Evolutionary conservation across 176 grass and related monocot genomes (phyloP).

Genomic region (Hordeum vulgare): MorexV3_pseudomolecules_assembly NC_058520.1:35565646-35566145

Average conservation of each 20-base stretch:
- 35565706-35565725: no score
- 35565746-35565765: neutral
- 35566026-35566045: neutral
- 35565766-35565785: neutral
- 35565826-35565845: conserved; percentile 9
- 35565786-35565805: neutral
- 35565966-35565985: neutral
- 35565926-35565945: conserved; percentile 44
- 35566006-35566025: neutral
- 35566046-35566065: neutral
- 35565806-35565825: neutral
- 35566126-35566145: neutral
- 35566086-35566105: neutral
- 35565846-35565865: conserved; percentile 61
- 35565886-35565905: conserved; percentile 60
- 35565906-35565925: conserved; percentile 49
- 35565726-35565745: no score
- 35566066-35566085: neutral
- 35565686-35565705: no score
- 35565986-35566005: neutral
- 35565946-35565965: conserved; percentile 30
- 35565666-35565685: no score
- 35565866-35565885: conserved; percentile 55
- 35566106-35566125: neutral
- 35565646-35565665: neutral